Evolutionary conservation across 768 basidiomycete genomes (phyloP), one percentile per base, ranked within the genome.

Genomic region (Phaeotremella fagi): DNA sequence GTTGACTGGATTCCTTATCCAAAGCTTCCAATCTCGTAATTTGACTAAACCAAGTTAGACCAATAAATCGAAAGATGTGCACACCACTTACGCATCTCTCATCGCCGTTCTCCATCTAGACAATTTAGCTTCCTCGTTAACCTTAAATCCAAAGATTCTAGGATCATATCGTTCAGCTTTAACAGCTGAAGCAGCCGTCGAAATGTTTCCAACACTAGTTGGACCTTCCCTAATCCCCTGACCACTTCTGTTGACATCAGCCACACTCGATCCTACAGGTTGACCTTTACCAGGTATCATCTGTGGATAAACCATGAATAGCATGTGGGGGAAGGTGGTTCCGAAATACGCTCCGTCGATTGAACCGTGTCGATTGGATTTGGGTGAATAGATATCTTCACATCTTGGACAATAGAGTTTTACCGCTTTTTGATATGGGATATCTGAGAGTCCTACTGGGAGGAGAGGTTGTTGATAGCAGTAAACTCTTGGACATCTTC

Each of bases 341-440:
- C 95, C 95, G 64, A 99, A 99, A 77, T 94, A 99, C 1, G 95
- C 95, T 25, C 95, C 94, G 72, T 99, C 95, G 71, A 99, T 97
- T 31, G 87, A 86, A 45, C 94, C 94, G 74, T 99, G 95, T 25
- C 94, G 83, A 4, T 90, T 91, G 1, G 88, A 91, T 75, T 99
- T 99, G 31, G 95, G 95, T 0, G 88, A 90, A 76, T 98, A 99
- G 63, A 99, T 85, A 76, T 99, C 95, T 76, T 99, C 94, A 76
- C 95, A 99, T 31, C 91, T 85, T 1, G 91, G 92, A 72, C 95
- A 99, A 77, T 91, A 97, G 45, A 99, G 86, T 74, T 99, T 99
- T 72, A 98, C 94, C 26, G 90, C 91, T 77, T 98, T 99, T 73
- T 95, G 89, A 75, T 95, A 98, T 0, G 95, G 88, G n/a, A 90